These are phyloP conservation scores for Cyberlindnera petersonii DNA, from an alignment of 805 yeast genomes.

Conservation along the genomic window DNA sequence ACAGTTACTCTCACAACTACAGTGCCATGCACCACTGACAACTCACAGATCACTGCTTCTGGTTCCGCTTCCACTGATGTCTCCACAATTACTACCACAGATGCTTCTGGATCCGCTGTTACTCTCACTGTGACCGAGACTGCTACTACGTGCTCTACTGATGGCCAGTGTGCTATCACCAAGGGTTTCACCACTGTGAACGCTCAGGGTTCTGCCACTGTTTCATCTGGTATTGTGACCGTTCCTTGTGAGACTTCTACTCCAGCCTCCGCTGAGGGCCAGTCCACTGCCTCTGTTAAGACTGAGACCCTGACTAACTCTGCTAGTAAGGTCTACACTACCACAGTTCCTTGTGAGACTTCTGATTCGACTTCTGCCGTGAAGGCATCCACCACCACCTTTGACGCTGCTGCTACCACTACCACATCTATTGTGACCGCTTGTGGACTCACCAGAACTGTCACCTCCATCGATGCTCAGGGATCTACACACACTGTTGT, in stretches of 20 bases:
- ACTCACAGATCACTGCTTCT: constrained; percentile 4
- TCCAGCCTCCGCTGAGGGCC: background rate
- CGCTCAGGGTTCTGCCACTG: constrained; percentile 3
- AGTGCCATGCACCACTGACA: constrained; percentile 19
- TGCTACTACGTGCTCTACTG: constrained; percentile 14
- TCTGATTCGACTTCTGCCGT: background rate
- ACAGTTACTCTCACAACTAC: constrained; percentile 20
- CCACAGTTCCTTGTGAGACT: constrained; percentile 1
- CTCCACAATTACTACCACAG: constrained; percentile 8
- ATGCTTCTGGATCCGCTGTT: constrained; percentile 8
- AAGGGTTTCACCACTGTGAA: constrained; percentile 10
- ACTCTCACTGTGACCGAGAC: constrained; percentile 10
- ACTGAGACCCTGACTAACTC: no score
- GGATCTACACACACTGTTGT: constrained; percentile 2
- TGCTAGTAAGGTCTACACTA: background rate
- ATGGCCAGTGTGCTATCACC: constrained; percentile 16
- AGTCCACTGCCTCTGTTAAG: constrained; percentile 1
- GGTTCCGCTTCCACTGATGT: constrained; percentile 4
- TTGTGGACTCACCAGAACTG: background rate
- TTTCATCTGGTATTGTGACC: constrained; percentile 10
- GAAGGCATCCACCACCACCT: background rate
- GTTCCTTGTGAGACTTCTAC: constrained; percentile 11
- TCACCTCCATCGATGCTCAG: constrained; percentile 1
- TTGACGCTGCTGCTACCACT: background rate
- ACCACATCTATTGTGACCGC: background rate